Evolutionary conservation across 176 grass and related monocot genomes (phyloP), one percentile per base, ranked within the genome.

Genomic region (Cymbopogon citratus): DNA sequence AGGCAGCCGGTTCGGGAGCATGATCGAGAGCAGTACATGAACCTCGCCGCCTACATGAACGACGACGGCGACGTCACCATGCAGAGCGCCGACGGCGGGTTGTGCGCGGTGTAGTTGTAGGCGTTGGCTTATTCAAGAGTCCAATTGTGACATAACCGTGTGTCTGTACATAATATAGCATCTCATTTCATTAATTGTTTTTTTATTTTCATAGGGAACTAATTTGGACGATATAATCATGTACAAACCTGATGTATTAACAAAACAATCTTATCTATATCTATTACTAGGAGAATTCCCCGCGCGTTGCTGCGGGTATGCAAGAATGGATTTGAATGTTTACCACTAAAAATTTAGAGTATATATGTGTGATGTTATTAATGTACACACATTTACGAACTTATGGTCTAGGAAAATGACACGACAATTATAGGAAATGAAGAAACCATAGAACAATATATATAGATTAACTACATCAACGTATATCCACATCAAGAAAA

Each of bases 1-100:
- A 88, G 87, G 87, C 77, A 84, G 72, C 87, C 82, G 2, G 84
- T 66, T 48, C 74, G 80, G 60, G 76, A 88, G 49, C 49, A 44
- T 35, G 76, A 82, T 57, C 31, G 74, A 45, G 26, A 78, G 45
- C 71, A n/a, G 33, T 99, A 99, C 87, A 77, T 99, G 31, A 99
- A 99, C 77, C 81, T 99, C 26, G 84, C 96, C 5, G 85, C 86
- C 12, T 99, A 88, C 80, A 80, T 93, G 75, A 83, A 85, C 74
- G 92, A 91, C 18, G 81, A 31, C 1, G 80, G 14, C 65, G 85
- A 63, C 28, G 44, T 73, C 41, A 19, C 56, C 4, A 87, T 91
- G 81, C 75, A 71, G 19, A 70, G 36, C 80, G 86, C 49, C 28
- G 82, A 73, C 27, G 89, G 35, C 21, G 83, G 54, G 8, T 36